These are phyloP conservation scores for Lycium ferocissimum DNA, from an alignment of 257 asterid species.

Conservation along the genomic window DNA sequence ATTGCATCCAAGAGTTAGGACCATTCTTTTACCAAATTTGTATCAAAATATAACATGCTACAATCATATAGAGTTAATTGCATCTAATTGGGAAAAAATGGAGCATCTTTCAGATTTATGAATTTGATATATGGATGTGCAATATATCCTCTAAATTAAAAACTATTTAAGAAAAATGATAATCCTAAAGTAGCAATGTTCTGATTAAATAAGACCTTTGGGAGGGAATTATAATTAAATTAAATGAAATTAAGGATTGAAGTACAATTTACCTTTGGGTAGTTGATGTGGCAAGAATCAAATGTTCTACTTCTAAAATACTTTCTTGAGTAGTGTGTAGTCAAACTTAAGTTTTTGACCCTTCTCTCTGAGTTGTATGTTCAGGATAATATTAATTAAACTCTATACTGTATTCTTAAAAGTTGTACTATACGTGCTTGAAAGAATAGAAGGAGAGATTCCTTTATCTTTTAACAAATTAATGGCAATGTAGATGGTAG, in stretches of 20 bases:
- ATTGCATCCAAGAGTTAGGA: not conserved
- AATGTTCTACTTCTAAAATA: constrained; percentile 22
- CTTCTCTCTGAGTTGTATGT: constrained; percentile 21
- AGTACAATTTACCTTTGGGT: constrained; percentile 9
- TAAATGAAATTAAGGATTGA: constrained; percentile 1
- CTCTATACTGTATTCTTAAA: constrained; percentile 3
- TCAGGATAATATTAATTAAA: constrained; percentile 12
- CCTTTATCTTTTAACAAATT: not conserved
- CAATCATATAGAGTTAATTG: not conserved
- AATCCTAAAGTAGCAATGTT: not conserved
- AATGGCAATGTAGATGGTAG: not conserved
- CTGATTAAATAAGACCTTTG: not conserved
- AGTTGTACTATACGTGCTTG: not conserved
- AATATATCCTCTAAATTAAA: not conserved
- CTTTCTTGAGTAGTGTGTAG: constrained; percentile 24
- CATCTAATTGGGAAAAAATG: not conserved
- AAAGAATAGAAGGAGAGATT: not conserved
- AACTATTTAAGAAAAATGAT: not conserved
- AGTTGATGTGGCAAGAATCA: constrained; percentile 24
- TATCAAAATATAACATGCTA: not conserved
- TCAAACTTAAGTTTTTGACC: constrained; percentile 25
- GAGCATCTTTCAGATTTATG: not conserved
- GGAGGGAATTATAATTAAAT: not conserved
- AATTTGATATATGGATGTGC: not conserved
- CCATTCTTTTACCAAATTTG: not conserved